phyloP scores from a whole-genome alignment of 257 asterid species.

The Plantago major region DNA sequence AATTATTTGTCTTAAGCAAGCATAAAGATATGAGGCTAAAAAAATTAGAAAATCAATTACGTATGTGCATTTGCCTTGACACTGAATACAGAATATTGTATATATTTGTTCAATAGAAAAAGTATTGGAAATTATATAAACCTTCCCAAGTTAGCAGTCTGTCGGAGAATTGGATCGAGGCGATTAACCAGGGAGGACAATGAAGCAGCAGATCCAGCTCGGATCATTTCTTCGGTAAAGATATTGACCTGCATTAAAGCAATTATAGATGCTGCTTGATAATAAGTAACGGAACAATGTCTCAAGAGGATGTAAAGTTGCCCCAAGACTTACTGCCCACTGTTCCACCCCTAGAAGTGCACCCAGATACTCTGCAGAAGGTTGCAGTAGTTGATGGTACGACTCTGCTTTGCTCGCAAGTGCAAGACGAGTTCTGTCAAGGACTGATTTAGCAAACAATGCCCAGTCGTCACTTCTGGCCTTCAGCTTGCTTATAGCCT shows the following conservation, averaged over 20 bases:
- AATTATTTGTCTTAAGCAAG: too few species aligned
- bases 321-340: slow-evolving; percentile 62
- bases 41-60: too few species aligned
- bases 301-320: slow-evolving; percentile 14
- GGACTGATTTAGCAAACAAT: slow-evolving; percentile 89
- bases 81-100: slow-evolving; percentile 8
- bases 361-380: slow-evolving; percentile 96
- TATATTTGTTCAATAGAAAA: not conserved
- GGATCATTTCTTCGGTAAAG: slow-evolving; percentile 94
- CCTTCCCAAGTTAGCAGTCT: slow-evolving; percentile 96
- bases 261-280: slow-evolving; percentile 18
- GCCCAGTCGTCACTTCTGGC: slow-evolving; percentile 66
- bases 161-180: slow-evolving; percentile 91
- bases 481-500: slow-evolving; percentile 64
- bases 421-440: slow-evolving; percentile 90
- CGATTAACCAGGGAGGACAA: slow-evolving; percentile 91
- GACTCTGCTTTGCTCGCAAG: slow-evolving; percentile 89
- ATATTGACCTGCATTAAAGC: slow-evolving; percentile 60
- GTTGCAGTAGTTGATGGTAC: slow-evolving; percentile 82
- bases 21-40: too few species aligned
- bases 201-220: slow-evolving; percentile 98
- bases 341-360: slow-evolving; percentile 82
- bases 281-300: slow-evolving; percentile 15
- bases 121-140: slow-evolving; percentile 20
- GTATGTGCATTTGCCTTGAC: slow-evolving; percentile 1